These are phyloP conservation scores for Pulveroboletus sp. DNA, from an alignment of 768 basidiomycete genomes.

Conservation along the genomic window DNA sequence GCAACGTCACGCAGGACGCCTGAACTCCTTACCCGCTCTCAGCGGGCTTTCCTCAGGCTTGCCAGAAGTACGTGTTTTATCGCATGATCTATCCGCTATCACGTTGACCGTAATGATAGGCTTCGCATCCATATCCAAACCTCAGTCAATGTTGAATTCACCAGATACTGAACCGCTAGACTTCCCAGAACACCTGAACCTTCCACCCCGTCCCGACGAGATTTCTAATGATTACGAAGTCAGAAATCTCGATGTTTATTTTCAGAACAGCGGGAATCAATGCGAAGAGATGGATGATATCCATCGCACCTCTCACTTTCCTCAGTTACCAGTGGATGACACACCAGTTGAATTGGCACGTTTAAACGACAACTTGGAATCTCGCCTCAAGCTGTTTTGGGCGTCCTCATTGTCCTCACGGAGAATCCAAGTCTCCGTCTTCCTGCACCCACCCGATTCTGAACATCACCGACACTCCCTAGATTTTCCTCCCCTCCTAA, in stretches of 20 bases:
- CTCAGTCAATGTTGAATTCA: conserved; percentile 29
- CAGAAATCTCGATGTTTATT: conserved; percentile 51
- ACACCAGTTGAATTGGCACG: conserved; percentile 40
- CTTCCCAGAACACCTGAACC: conserved; percentile 30
- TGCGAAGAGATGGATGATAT: conserved; percentile 21
- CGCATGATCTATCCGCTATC: neutral
- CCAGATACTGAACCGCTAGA: conserved; percentile 28
- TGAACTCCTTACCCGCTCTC: conserved; percentile 65
- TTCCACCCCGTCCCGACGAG: conserved; percentile 58
- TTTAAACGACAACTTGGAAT: conserved; percentile 72
- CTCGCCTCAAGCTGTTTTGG: conserved; percentile 79
- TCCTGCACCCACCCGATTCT: conserved; percentile 28
- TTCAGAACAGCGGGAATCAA: conserved; percentile 31
- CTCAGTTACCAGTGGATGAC: conserved; percentile 20
- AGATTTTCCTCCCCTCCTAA: conserved; percentile 45
- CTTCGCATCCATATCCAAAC: conserved; percentile 70
- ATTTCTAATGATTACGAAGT: conserved; percentile 57
- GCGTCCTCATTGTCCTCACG: conserved; percentile 63
- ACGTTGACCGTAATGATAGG: conserved; percentile 38
- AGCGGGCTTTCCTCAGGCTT: conserved; percentile 68
- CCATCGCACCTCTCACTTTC: conserved; percentile 10
- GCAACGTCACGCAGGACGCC: conserved; percentile 57
- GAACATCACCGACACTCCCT: conserved; percentile 27
- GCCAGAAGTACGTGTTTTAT: conserved; percentile 57
- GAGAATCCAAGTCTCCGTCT: conserved; percentile 59